Base-by-base conservation (phyloP, 805 yeast genomes). In the Pichia scutulata region DNA sequence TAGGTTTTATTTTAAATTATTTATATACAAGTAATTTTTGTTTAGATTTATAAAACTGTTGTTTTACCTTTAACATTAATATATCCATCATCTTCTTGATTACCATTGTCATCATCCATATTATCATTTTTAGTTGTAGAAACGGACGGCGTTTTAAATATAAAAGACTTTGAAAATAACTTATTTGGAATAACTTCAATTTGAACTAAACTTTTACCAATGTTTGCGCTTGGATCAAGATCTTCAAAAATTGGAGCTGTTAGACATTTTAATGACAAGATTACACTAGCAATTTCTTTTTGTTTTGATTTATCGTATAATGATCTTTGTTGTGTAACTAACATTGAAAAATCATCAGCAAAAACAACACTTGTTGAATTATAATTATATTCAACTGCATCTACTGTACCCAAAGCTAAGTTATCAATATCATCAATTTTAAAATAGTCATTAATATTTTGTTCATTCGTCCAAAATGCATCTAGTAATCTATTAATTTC, bases 51-150 rank as follows among this genome's bases (percentile, higher is more conserved):
- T 41, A 48, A 40, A 26, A 39, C 52, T 48, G 54, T 61, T 16
- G 69, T 65, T 40, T 51, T 60, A 25, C 69, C 70, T 33, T 62
- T 55, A 23, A 65, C 57, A 48, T 61, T 65, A 30, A 65, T 63
- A 46, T 61, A 54, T 9, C 44, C 52, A 37, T 47, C 49, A 21
- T 19, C 37, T 19, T 50, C 58, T 46, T 57, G 63, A 41, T 46
- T 28, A 30, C 46, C 49, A 19, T 43, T 53, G 33, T 54, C 57
- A 19, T 40, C 41, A 24, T 49, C 50, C 10, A 46, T 51, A n/a
- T 43, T 44, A 33, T 46, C 52, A 19, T 33, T 14, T 23, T 28
- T 41, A 14, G 19, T 22, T 18, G 46, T 42, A 39, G 47, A 44
- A 2, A 45, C 39, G 7, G 67, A 60, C n/a, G 63, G 54, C 0